phyloP scores from a whole-genome alignment of 176 grass and related monocot genomes.

The Otatea glauca region DNA sequence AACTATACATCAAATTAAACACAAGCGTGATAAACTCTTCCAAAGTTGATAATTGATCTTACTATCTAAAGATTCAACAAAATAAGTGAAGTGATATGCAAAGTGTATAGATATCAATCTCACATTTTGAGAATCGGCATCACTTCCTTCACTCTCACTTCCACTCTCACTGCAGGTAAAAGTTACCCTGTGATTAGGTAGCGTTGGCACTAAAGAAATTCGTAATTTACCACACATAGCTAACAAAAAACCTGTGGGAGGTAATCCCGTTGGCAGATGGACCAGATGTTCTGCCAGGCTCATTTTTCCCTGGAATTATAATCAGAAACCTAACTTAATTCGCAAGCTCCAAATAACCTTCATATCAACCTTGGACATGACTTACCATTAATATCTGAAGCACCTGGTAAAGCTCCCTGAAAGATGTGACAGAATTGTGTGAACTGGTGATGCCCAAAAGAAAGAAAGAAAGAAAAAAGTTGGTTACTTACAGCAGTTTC shows the following conservation, averaged over 20 bases:
- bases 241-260: constrained; percentile 68
- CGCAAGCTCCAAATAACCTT: constrained; percentile 49
- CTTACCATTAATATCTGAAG: constrained; percentile 71
- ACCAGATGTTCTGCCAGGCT: constrained; percentile 64
- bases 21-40: background rate
- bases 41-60: constrained; percentile 14
- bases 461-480: background rate
- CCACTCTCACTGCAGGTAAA: constrained; percentile 75
- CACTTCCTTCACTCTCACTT: constrained; percentile 89
- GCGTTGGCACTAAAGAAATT: background rate
- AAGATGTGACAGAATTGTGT: constrained; percentile 39
- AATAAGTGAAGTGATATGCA: constrained; percentile 14
- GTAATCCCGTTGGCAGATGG: constrained; percentile 72
- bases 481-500: constrained; percentile 74
- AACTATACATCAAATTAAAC: background rate
- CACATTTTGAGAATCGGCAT: constrained; percentile 91
- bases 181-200: constrained; percentile 42
- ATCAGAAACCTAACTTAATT: constrained; percentile 59
- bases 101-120: constrained; percentile 41
- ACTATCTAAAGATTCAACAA: background rate
- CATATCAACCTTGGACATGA: constrained; percentile 52
- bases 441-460: constrained; percentile 33
- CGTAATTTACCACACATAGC: constrained; percentile 5
- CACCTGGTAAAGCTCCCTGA: constrained; percentile 56
- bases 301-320: constrained; percentile 80